Evolutionary conservation across 2,329 filamentous ascomycete genomes (phyloP).

Genomic region (Chrysoporthe puriensis): DNA sequence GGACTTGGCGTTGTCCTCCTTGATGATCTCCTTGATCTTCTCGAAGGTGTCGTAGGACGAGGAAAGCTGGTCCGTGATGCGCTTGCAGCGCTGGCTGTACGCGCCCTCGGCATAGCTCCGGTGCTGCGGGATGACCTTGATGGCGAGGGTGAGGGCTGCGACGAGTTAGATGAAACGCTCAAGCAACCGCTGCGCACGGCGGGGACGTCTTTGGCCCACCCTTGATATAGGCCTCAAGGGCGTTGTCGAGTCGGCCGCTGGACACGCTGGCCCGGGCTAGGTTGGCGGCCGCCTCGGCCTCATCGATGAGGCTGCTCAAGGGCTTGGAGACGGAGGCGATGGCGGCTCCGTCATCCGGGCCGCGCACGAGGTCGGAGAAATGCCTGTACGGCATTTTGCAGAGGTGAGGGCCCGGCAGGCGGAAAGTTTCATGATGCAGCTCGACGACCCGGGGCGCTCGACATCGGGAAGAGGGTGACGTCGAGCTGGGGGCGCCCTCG

Average conservation of each 20-base stretch:
- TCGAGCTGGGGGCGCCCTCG: neutral
- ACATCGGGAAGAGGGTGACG: neutral
- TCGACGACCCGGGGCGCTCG: neutral
- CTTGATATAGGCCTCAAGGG: constrained; percentile 82
- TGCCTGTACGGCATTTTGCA: constrained; percentile 15
- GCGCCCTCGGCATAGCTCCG: constrained; percentile 70
- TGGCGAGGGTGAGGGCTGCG: constrained; percentile 71
- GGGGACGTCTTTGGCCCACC: constrained; percentile 36
- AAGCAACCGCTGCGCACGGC: neutral
- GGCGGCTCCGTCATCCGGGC: constrained; percentile 34
- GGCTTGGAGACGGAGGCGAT: constrained; percentile 52
- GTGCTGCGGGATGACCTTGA: constrained; percentile 76
- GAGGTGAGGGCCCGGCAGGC: constrained; percentile 1
- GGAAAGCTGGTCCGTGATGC: constrained; percentile 55
- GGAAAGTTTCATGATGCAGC: constrained; percentile 11
- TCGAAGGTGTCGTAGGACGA: constrained; percentile 55
- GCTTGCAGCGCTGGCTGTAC: constrained; percentile 52
- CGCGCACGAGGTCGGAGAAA: constrained; percentile 14
- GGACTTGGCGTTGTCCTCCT: constrained; percentile 64
- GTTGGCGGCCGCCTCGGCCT: constrained; percentile 56
- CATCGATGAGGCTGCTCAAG: constrained; percentile 56
- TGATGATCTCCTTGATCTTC: constrained; percentile 61
- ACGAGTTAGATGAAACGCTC: neutral
- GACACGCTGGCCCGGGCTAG: constrained; percentile 65
- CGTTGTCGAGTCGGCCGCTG: constrained; percentile 70